A percentile compares a stretch with the other conserved stretches of the same genome.
Conservation (phyloP, 1,139 yeast species). For the Candida labiduridarum region DNA sequence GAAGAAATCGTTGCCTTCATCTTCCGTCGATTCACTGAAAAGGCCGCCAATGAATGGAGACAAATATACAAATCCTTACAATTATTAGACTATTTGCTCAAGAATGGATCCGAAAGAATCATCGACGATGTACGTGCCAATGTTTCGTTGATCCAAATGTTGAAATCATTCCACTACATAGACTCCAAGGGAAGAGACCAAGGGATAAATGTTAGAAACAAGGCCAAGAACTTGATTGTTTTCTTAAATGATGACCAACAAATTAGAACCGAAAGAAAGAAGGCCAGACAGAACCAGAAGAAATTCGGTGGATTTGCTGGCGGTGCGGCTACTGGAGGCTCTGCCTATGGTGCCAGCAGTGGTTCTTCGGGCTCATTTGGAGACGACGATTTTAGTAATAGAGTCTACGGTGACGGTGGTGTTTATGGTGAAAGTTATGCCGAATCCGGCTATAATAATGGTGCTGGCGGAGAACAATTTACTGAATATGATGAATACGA, state of each 20-base stretch:
- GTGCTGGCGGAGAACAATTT: constrained; percentile 44
- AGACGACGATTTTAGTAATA: constrained; percentile 53
- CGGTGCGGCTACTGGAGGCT: constrained; percentile 40
- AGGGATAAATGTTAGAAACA: constrained; percentile 91
- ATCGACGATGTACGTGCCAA: constrained; percentile 94
- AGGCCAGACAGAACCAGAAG: constrained; percentile 80
- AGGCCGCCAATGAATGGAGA: constrained; percentile 96
- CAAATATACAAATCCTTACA: constrained; percentile 95
- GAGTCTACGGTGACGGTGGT: constrained; percentile 82
- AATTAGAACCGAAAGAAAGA: constrained; percentile 84
- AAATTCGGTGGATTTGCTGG: constrained; percentile 72
- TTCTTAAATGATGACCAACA: constrained; percentile 75
- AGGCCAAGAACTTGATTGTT: constrained; percentile 74
- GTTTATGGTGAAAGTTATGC: constrained; percentile 73
- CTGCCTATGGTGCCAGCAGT: constrained; percentile 28
- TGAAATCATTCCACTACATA: constrained; percentile 90
- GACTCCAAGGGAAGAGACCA: constrained; percentile 96
- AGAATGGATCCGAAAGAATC: constrained; percentile 91
- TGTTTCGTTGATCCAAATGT: constrained; percentile 79
- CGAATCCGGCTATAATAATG: constrained; percentile 50
- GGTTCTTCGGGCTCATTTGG: constrained; percentile 7
- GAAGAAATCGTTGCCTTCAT: constrained; percentile 75
- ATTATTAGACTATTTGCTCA: constrained; percentile 83
- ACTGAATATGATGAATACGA: constrained; percentile 69
- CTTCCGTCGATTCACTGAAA: constrained; percentile 86